Evolutionary conservation across 805 yeast genomes (phyloP), one percentile per base, ranked within the genome.

Genomic region (Candida broadrunensis): DNA sequence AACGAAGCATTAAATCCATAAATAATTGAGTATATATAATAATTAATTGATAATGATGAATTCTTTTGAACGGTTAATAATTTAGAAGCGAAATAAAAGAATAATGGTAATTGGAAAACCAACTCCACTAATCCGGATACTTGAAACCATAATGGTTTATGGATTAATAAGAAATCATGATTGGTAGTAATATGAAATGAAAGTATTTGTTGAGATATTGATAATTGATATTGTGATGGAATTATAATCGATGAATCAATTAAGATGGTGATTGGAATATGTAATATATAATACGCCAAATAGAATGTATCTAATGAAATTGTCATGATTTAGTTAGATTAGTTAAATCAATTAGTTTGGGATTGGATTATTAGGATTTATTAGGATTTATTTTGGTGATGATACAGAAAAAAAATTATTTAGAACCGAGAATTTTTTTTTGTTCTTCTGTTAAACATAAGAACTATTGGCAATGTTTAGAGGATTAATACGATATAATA

Each of bases 1-100:
- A 85, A 66, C 3, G 83, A 67, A 0, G 97, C 98, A 54, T 88
- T 88, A 51, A 85, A 75, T 3, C 91, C 96, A 60, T 93, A 91
- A 5, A 82, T 52, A 12, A 78, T 63, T 48, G 83, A 59, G 55
- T 69, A 71, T 18, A 58, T 47, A 38, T 54, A 43, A 46, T 33
- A 39, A 14, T 44, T 32, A 9, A 39, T n/a, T 24, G 41, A 21
- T n/a, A n/a, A n/a, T n/a, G n/a, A n/a, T n/a, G n/a, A n/a, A n/a
- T n/a, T n/a, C n/a, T n/a, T n/a, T 36, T 38, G 26, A 21, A 6
- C 26, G 37, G 18, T 16, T 39, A 18, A 15, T 36, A 61, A 48
- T 23, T 44, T 41, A 27, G 43, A 50, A 0, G 72, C 70, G 11
- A 74, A 79, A 12, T 64, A 47, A 33, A 79, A 52, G 60, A 93